Percentiles rank a stretch among this genome's conserved stretches.
Conservation (phyloP, 1,284 basidiomycete genomes). For the Microbotryomycetes sp. region DNA sequence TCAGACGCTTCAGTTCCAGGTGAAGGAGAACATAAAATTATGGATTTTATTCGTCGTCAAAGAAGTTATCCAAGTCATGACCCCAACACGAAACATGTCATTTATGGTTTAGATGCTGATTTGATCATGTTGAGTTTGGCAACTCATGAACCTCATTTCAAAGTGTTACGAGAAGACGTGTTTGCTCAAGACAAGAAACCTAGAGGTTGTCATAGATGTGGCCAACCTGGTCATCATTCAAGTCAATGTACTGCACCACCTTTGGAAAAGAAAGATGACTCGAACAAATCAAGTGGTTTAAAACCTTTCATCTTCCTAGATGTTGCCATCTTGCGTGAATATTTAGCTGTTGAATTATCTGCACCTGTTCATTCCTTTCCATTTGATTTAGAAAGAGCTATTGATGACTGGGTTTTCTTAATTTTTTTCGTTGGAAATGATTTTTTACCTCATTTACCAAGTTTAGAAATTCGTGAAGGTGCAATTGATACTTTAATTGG, state of each 20-base stretch:
- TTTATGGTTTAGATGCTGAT: slow-evolving; percentile 98
- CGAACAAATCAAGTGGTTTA: slow-evolving; percentile 57
- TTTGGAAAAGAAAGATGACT: slow-evolving; percentile 40
- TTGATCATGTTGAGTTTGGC: slow-evolving; percentile 97
- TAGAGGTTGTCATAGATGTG: slow-evolving; percentile 78
- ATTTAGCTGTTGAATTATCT: slow-evolving; percentile 91
- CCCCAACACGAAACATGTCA: slow-evolving; percentile 92
- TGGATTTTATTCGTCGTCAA: slow-evolving; percentile 95
- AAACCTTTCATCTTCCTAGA: slow-evolving; percentile 99
- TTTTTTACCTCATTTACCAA: slow-evolving; percentile 96
- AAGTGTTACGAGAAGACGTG: slow-evolving; percentile 95
- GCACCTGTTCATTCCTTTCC: slow-evolving; percentile 69
- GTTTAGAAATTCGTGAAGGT: slow-evolving; percentile 96
- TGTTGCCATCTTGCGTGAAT: slow-evolving; percentile 89
- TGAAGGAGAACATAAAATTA: slow-evolving; percentile 99
- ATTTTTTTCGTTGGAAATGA: slow-evolving; percentile 99
- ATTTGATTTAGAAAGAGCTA: slow-evolving; percentile 93
- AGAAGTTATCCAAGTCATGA: slow-evolving; percentile 80
- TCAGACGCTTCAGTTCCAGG: slow-evolving; percentile 96
- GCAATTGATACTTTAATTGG: slow-evolving; percentile 93
- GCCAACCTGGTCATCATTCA: slow-evolving; percentile 88
- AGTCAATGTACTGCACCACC: slow-evolving; percentile 70
- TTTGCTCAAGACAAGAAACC: slow-evolving; percentile 73
- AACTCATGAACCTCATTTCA: slow-evolving; percentile 96
- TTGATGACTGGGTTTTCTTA: slow-evolving; percentile 99